phyloP scores from a whole-genome alignment of 2,329 filamentous ascomycete genomes.

The Colletotrichum lupini region DNA sequence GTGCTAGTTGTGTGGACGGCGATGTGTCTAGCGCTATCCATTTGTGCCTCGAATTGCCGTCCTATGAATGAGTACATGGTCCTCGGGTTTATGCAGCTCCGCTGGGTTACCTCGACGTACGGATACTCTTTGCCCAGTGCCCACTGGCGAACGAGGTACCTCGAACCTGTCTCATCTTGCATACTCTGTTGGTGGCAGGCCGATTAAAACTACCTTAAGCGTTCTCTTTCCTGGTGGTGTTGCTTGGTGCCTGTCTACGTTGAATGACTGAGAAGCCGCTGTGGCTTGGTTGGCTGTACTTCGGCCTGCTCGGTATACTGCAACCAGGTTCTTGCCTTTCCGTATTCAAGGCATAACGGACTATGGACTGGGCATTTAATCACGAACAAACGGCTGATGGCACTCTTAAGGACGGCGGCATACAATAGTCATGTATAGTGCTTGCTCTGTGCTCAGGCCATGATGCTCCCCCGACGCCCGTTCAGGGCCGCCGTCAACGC shows the following conservation, averaged over 20 bases:
- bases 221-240: background rate
- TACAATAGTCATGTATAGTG: conserved; percentile 31
- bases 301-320: conserved; percentile 44
- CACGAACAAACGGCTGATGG: conserved; percentile 1
- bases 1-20: conserved; percentile 36
- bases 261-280: background rate
- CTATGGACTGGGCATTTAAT: background rate
- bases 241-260: background rate
- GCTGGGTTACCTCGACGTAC: conserved; percentile 29
- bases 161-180: conserved; percentile 25
- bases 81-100: conserved; percentile 36
- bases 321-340: background rate
- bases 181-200: conserved; percentile 21
- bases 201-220: conserved; percentile 17
- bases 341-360: background rate
- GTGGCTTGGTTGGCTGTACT: conserved; percentile 17
- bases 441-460: conserved; percentile 22
- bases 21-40: conserved; percentile 27
- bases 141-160: background rate
- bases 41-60: conserved; percentile 6
- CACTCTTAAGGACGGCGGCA: conserved; percentile 2
- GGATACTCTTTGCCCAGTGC: background rate
- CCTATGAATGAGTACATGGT: conserved; percentile 32
- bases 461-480: conserved; percentile 23
- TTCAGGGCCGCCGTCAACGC: conserved; percentile 29